Base-by-base conservation (phyloP, 371 early-diverging fungal genomes). In the Choanephora cucurbitarum region DNA sequence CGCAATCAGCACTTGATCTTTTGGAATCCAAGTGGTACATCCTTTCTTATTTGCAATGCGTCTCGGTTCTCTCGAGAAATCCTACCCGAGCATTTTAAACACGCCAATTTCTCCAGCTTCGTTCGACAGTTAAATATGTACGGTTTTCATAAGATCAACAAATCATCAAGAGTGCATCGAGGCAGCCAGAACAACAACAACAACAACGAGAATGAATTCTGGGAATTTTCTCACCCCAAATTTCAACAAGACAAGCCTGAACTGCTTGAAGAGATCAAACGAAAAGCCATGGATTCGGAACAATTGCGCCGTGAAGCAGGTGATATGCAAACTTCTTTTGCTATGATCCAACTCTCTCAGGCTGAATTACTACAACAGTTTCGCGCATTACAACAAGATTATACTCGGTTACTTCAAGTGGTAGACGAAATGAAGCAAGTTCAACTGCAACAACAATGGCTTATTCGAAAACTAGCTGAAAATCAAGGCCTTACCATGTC, bases 121-220 rank as follows among this genome's bases (percentile, higher is more conserved):
- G 92, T 96, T 11, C 83, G 98, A 15, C 98, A 97, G 69, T 80
- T 97, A 14, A 97, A 97, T 75, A 97, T 92, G 74, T 85, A 86
- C 59, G 90, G 84, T 9, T 82, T 77, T 54, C 70, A 80, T 45
- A 88, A 86, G 48, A 62, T 72, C 7, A 82, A 87, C 50, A 85
- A 86, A 45, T 87, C 89, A 13, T 81, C 84, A n/a, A 73, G 88
- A 4, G 76, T 78, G 44, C 80, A 75, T n/a, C 79, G 88, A 7
- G 28, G 28, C 3, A 3, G 7, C 7, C 28, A 7, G 5, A 28
- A 28, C 28, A 28, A 28, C 28, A 7, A 7, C 45, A 86, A 83
- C n/a, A 65, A 77, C 52, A 84, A 82, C 2, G 88, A 87, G 59
- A 83, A 86, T 62, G 80, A 70, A 55, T 64, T 73, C 24, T 81